Evolutionary conservation across 176 grass and related monocot genomes (phyloP).

Genomic region (Pontederia paniculata): DNA sequence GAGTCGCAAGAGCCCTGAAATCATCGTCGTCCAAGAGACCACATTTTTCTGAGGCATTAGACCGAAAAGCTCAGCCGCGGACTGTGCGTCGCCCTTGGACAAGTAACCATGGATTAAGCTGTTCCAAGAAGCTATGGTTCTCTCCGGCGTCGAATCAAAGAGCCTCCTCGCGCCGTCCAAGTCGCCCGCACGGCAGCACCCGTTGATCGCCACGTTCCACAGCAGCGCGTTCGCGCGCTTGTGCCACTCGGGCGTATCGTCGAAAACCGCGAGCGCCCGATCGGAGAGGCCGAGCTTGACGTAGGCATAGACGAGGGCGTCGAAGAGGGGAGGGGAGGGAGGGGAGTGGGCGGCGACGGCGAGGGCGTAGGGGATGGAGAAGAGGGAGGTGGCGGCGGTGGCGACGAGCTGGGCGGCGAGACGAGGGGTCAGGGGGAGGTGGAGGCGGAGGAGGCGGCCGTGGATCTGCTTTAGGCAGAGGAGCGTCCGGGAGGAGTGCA

Average conservation of each 20-base stretch:
- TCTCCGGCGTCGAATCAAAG: constrained; percentile 11
- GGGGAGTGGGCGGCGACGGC: constrained; percentile 2
- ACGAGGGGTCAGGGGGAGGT: neutral
- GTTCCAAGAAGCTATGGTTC: constrained; percentile 7
- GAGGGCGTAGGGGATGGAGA: neutral
- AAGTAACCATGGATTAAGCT: constrained; percentile 6
- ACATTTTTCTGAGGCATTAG: constrained; percentile 12
- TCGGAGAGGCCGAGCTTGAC: constrained; percentile 5
- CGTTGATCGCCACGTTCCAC: constrained; percentile 14
- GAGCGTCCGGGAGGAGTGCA: neutral
- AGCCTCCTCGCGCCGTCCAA: constrained; percentile 1
- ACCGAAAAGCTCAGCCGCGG: constrained; percentile 2
- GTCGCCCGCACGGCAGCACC: neutral
- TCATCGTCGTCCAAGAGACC: constrained; percentile 18
- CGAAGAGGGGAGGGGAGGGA: constrained; percentile 7
- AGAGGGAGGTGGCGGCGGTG: neutral
- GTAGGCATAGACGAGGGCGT: constrained; percentile 7
- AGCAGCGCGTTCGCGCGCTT: constrained; percentile 2
- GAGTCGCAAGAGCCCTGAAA: constrained; percentile 6
- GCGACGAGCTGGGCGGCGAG: constrained; percentile 6
- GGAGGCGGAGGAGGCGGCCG: neutral
- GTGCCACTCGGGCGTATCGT: constrained; percentile 15
- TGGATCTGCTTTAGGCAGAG: constrained; percentile 1
- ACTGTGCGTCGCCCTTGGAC: neutral
- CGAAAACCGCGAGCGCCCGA: constrained; percentile 12